These are phyloP conservation scores for Saccharomycopsis fermentans DNA, from an alignment of 805 yeast genomes.

Conservation along the genomic window DNA sequence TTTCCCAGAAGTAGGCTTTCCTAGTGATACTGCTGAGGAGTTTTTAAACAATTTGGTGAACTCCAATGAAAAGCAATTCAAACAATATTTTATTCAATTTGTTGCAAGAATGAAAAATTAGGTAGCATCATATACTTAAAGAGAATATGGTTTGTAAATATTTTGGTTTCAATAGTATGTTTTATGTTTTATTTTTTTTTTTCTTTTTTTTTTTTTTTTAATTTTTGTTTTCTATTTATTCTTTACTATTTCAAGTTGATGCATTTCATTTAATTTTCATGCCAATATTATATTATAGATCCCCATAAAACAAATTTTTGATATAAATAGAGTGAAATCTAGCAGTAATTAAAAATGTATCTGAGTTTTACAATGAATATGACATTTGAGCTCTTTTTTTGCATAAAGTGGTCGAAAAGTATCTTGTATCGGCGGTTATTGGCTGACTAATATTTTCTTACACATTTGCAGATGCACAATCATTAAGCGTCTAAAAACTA, in stretches of 20 bases:
- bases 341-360: not conserved
- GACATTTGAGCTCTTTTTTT: not conserved
- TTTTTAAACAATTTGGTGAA: conserved; percentile 50
- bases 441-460: not conserved
- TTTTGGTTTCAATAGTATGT: not conserved
- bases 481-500: not conserved
- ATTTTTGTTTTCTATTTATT: not conserved
- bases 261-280: not conserved
- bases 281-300: not conserved
- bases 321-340: not conserved
- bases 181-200: not conserved
- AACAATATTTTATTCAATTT: conserved; percentile 52
- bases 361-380: not conserved
- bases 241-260: not conserved
- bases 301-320: not conserved
- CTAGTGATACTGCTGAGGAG: conserved; percentile 48
- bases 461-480: not conserved
- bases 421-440: not conserved
- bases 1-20: conserved; percentile 45
- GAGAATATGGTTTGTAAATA: not conserved
- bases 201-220: not conserved
- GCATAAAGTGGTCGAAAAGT: not conserved
- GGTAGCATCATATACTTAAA: not conserved
- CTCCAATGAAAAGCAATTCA: conserved; percentile 52
- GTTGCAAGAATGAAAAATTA: conserved; percentile 25